A percentile compares a stretch with the other conserved stretches of the same genome.
These are phyloP conservation scores for Pulveroboletus sp. DNA, from an alignment of 768 basidiomycete genomes.

Conservation along the genomic window DNA sequence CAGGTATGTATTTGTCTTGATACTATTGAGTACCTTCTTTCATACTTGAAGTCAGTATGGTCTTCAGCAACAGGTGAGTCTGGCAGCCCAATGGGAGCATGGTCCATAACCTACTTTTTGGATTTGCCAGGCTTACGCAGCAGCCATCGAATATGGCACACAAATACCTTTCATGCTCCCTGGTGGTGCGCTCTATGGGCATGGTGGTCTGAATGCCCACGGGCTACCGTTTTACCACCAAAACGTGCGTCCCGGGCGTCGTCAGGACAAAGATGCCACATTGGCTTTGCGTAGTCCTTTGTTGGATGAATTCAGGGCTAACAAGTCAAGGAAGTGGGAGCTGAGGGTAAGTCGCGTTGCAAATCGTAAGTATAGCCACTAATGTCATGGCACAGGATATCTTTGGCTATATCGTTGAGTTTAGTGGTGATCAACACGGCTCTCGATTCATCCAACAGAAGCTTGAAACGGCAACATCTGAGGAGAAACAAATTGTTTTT, in stretches of 20 bases:
- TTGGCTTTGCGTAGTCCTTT: constrained; percentile 58
- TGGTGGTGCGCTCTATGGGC: constrained; percentile 43
- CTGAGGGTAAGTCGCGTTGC: constrained; percentile 49
- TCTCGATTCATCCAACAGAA: constrained; percentile 96
- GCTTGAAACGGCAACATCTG: constrained; percentile 67
- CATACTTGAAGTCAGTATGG: constrained; percentile 32
- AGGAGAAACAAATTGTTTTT: constrained; percentile 76
- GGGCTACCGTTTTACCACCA: constrained; percentile 37
- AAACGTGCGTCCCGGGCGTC: constrained; percentile 41
- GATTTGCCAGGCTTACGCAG: constrained; percentile 36
- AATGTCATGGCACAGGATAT: constrained; percentile 59
- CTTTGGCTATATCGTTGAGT: constrained; percentile 80
- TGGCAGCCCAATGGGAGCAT: constrained; percentile 5
- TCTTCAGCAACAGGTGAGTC: constrained; percentile 43
- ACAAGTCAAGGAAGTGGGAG: constrained; percentile 78
- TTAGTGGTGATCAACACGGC: constrained; percentile 93
- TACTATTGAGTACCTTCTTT: constrained; percentile 7
- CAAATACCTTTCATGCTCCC: constrained; percentile 44
- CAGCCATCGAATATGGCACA: constrained; percentile 44
- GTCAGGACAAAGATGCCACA: constrained; percentile 36
- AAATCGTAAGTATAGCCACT: background rate
- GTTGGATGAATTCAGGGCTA: constrained; percentile 80
- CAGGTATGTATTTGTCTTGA: constrained; percentile 39
- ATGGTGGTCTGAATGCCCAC: constrained; percentile 29
- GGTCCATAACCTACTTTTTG: background rate